phyloP scores from a whole-genome alignment of 441 rosid genomes.

The Adansonia gregorii region DNA sequence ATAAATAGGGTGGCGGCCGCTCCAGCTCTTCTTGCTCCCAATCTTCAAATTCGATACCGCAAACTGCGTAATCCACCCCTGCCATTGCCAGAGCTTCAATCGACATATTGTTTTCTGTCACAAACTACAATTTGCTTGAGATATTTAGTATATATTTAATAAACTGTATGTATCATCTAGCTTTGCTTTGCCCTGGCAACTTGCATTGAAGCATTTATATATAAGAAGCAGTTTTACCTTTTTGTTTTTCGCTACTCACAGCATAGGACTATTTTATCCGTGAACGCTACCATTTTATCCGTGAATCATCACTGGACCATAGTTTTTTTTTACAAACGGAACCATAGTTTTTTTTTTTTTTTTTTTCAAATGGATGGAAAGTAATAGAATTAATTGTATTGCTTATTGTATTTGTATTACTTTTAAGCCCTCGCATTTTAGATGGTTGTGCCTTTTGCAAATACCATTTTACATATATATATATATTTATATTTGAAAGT shows the following conservation, averaged over 20 bases:
- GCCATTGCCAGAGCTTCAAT: constrained; percentile 61
- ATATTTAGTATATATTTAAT: neutral
- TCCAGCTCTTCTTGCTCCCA: constrained; percentile 36
- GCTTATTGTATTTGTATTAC: no score
- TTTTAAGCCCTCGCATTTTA: no score
- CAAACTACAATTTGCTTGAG: neutral
- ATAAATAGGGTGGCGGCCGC: constrained; percentile 39
- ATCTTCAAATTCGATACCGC: constrained; percentile 36
- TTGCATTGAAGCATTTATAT: constrained; percentile 12
- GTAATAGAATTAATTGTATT: no score
- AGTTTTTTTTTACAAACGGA: neutral
- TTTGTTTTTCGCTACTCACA: neutral
- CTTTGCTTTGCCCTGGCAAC: neutral
- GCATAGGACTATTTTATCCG: neutral
- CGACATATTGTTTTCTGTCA: constrained; percentile 27
- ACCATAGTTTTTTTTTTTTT: neutral
- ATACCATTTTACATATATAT: no score
- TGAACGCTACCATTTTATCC: neutral
- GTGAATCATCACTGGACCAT: neutral
- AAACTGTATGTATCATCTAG: neutral
- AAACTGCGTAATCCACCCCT: constrained; percentile 37
- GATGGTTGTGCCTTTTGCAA: no score
- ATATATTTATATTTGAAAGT: no score
- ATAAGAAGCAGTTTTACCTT: constrained; percentile 6
- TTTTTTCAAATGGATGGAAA: no score